Evolutionary conservation across 768 basidiomycete species (phyloP).

Genomic region (Naganishia kalamii): DNA sequence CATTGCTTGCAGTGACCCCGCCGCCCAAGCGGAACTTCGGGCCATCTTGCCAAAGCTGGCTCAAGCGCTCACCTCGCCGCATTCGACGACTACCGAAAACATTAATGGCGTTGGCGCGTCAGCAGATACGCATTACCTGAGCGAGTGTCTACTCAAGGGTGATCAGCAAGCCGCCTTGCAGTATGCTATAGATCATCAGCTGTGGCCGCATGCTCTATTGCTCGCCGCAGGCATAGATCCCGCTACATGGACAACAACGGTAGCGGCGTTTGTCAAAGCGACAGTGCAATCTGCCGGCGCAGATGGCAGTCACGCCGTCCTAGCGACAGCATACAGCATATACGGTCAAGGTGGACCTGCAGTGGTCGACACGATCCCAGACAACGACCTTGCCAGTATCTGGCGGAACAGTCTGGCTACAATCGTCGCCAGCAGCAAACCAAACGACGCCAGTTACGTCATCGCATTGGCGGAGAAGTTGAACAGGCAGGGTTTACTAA

Average conservation of each 20-base stretch:
- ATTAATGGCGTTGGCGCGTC: background rate
- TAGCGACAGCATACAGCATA: conserved; percentile 11
- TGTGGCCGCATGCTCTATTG: conserved; percentile 95
- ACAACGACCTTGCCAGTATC: conserved; percentile 43
- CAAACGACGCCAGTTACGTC: conserved; percentile 67
- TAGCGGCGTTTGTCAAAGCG: conserved; percentile 61
- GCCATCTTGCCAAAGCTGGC: conserved; percentile 2
- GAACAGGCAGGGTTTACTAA: conserved; percentile 61
- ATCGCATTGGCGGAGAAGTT: conserved; percentile 80
- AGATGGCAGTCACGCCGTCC: conserved; percentile 11
- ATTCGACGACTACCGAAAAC: background rate
- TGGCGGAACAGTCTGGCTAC: conserved; percentile 86
- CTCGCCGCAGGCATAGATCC: conserved; percentile 89
- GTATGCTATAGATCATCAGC: conserved; percentile 75
- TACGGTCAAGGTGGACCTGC: conserved; percentile 14
- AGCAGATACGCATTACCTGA: conserved; percentile 23
- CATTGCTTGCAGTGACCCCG: background rate
- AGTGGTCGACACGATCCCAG: background rate
- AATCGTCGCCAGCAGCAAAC: conserved; percentile 60
- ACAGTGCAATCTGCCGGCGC: background rate
- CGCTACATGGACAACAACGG: conserved; percentile 86
- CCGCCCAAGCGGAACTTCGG: conserved; percentile 2
- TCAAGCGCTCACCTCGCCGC: background rate
- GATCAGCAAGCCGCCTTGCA: conserved; percentile 79
- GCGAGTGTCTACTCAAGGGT: conserved; percentile 65